phyloP scores from a whole-genome alignment of 148 eudicot species.

The Mesembryanthemum crystallinum region DNA sequence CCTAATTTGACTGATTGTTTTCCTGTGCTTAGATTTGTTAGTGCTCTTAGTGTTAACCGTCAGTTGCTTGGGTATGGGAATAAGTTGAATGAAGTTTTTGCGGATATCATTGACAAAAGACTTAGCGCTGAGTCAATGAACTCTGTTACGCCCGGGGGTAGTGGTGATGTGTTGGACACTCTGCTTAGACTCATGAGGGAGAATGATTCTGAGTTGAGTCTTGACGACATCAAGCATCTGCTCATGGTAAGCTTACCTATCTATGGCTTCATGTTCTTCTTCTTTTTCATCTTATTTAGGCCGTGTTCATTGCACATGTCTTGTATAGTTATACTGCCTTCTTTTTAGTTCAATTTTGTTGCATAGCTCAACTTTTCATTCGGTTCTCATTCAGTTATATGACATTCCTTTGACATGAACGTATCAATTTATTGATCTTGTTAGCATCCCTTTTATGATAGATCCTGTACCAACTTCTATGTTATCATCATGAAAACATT shows the following conservation, averaged over 20 bases:
- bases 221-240: constrained; percentile 25
- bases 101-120: constrained; percentile 18
- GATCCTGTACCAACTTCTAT: too few species aligned
- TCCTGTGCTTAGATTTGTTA: constrained; percentile 39
- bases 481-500: too few species aligned
- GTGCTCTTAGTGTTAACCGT: constrained; percentile 33
- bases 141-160: constrained; percentile 13
- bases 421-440: not conserved
- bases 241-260: constrained; percentile 18
- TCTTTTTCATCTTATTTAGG: too few species aligned
- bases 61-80: constrained; percentile 43
- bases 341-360: not conserved
- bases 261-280: not conserved
- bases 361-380: too few species aligned
- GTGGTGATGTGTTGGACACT: constrained; percentile 22
- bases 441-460: too few species aligned
- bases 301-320: too few species aligned
- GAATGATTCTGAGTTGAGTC: constrained; percentile 7
- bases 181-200: constrained; percentile 21
- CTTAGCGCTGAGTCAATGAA: not conserved
- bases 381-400: too few species aligned
- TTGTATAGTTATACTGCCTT: not conserved
- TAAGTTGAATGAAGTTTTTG: constrained; percentile 37
- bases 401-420: too few species aligned
- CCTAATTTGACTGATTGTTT: constrained; percentile 48